phyloP scores from a whole-genome alignment of 768 basidiomycete species.

The Boletales sp. region DNA sequence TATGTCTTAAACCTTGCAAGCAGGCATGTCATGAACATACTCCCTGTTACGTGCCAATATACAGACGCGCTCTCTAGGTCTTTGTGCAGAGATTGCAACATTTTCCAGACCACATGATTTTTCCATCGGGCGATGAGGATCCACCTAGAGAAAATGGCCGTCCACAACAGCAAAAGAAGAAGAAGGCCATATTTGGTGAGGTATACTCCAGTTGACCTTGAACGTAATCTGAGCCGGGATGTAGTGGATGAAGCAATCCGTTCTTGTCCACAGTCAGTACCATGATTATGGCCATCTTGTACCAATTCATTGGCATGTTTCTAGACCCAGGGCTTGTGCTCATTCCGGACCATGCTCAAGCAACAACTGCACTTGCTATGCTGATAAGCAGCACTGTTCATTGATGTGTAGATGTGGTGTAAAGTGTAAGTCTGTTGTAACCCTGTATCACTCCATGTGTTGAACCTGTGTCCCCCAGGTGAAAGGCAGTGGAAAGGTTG shows the following conservation, averaged over 20 bases:
- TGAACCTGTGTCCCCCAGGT: slow-evolving; percentile 2
- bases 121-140: slow-evolving; percentile 9
- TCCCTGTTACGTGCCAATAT: background rate
- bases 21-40: slow-evolving; percentile 30
- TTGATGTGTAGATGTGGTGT: slow-evolving; percentile 45
- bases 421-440: slow-evolving; percentile 32
- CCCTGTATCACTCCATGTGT: background rate
- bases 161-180: background rate
- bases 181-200: slow-evolving; percentile 17
- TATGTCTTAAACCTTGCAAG: slow-evolving; percentile 46
- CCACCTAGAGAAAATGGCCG: background rate
- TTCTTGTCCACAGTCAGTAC: slow-evolving; percentile 13
- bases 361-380: slow-evolving; percentile 39
- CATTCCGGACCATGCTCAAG: slow-evolving; percentile 48
- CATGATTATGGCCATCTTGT: background rate
- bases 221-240: background rate
- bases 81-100: slow-evolving; percentile 20
- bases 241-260: slow-evolving; percentile 8
- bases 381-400: slow-evolving; percentile 39
- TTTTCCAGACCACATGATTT: slow-evolving; percentile 17
- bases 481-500: slow-evolving; percentile 14
- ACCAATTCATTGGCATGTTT: background rate
- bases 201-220: background rate
- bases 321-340: slow-evolving; percentile 37
- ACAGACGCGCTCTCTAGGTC: background rate